Evolutionary conservation across 2,329 filamentous ascomycete species (phyloP), one percentile per base, ranked within the genome.

Genomic region (Pestalotiopsis sp.): DNA sequence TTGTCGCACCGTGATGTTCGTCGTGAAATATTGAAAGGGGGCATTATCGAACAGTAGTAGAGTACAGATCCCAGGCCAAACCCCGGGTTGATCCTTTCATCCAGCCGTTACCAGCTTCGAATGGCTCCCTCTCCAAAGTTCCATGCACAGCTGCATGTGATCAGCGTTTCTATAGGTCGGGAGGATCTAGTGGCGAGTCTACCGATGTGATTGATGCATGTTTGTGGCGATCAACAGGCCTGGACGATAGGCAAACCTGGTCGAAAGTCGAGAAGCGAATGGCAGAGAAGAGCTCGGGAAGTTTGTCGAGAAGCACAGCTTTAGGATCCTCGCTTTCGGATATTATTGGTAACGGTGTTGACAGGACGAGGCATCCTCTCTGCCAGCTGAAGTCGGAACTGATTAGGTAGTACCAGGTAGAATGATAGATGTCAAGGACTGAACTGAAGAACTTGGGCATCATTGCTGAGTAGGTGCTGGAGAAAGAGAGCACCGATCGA

Each of bases 131-230:
- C 17, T 52, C 45, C 45, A 52, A 52, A 6, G 11, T 17, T 9
- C 17, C 45, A 52, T 52, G 45, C 45, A 52, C 17, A 20, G 6
- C 45, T 52, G 78, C 14, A 78, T 69, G 20, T 45, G 61, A 61
- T 52, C 45, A 4, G n/a, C 17, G 14, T 2, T 52, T 52, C 17
- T n/a, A 52, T 52, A 52, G 45, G 45, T n/a, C 45, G 4, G 11
- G 3, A 6, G 13, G 17, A 4, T 17, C 41, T 45, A 17, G 41
- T 45, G 41, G 41, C 41, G 41, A 17, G 17, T 12, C 41, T 45
- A 5, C 45, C n/a, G 45, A 20, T 52, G 45, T 52, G 45, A 52
- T 52, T 52, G 17, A 52, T 52, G 45, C 45, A 52, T n/a, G 17
- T 52, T 20, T n/a, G n/a, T n/a, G 45, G 45, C 45, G 45, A 52